A percentile compares a stretch with the other conserved stretches of the same genome.
Conservation (phyloP, 2,329 filamentous ascomycete species). For the Neodidymelliopsis sp. region DNA sequence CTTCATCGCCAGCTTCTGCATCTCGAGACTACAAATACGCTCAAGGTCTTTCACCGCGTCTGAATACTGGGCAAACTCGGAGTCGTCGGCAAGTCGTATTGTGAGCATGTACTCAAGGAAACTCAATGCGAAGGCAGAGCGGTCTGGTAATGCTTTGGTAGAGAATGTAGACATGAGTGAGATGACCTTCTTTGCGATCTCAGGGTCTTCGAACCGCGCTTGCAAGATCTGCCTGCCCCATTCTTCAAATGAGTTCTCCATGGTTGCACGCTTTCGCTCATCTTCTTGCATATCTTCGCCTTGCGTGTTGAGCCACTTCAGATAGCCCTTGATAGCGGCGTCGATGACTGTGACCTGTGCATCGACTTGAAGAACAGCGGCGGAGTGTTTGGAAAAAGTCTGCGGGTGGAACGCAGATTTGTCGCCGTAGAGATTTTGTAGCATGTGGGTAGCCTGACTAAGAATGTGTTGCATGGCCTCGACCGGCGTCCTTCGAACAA, state of each 20-base stretch:
- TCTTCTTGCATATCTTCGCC: conserved; percentile 58
- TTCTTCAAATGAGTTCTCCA: conserved; percentile 70
- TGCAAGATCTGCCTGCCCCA: conserved; percentile 78
- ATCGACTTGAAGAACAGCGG: conserved; percentile 80
- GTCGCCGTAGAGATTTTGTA: conserved; percentile 78
- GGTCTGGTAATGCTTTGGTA: conserved; percentile 78
- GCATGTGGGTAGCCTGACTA: conserved; percentile 74
- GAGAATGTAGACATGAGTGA: conserved; percentile 87
- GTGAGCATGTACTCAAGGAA: conserved; percentile 91
- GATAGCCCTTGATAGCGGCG: conserved; percentile 85
- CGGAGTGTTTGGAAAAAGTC: conserved; percentile 69
- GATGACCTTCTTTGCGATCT: conserved; percentile 81
- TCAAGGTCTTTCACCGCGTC: conserved; percentile 92
- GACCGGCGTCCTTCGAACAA: conserved; percentile 80
- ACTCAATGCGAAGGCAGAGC: conserved; percentile 82
- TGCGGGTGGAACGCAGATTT: conserved; percentile 67
- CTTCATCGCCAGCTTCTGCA: conserved; percentile 86
- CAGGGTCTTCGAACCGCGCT: conserved; percentile 80
- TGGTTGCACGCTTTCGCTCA: conserved; percentile 61
- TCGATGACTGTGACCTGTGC: conserved; percentile 90
- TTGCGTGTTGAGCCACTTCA: conserved; percentile 73
- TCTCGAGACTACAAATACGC: conserved; percentile 81
- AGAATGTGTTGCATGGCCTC: conserved; percentile 91
- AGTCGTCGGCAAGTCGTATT: conserved; percentile 76
- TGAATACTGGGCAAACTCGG: conserved; percentile 75